Evolutionary conservation across 495 filamentous ascomycete genomes (phyloP).

Genomic region (Penicillium desertorum): DNA sequence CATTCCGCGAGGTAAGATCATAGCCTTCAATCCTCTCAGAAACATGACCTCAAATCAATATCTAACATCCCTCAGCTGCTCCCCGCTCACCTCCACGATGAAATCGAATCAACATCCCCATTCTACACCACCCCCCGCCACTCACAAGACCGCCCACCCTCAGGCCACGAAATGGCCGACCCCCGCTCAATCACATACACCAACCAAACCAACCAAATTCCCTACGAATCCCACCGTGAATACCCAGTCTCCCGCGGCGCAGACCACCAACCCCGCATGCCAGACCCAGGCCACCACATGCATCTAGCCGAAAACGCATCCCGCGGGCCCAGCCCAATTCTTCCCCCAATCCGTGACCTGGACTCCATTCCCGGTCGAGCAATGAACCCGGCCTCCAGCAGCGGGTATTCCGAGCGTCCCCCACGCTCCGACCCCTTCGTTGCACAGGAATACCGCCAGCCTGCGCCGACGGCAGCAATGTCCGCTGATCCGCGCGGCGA

Average conservation of each 20-base stretch:
- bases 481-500: constrained; percentile 31
- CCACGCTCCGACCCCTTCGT: constrained; percentile 34
- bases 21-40: background rate
- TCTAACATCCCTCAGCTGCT: constrained; percentile 34
- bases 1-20: constrained; percentile 46
- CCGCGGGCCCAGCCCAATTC: constrained; percentile 40
- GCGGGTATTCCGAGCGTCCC: constrained; percentile 33
- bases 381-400: constrained; percentile 17
- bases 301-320: constrained; percentile 25
- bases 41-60: background rate
- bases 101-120: constrained; percentile 45
- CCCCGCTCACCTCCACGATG: constrained; percentile 48
- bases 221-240: constrained; percentile 32
- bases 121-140: constrained; percentile 37
- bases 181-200: constrained; percentile 30
- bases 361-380: constrained; percentile 37
- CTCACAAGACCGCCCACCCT: constrained; percentile 38
- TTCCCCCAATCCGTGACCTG: constrained; percentile 47
- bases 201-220: constrained; percentile 21
- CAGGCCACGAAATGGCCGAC: constrained; percentile 37
- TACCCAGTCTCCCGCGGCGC: constrained; percentile 28
- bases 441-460: constrained; percentile 30
- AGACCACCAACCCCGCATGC: constrained; percentile 20
- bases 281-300: constrained; percentile 19
- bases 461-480: constrained; percentile 23